Base-by-base conservation (phyloP, 164 flowering plant genomes). In the Nymphaea thermarum region DNA sequence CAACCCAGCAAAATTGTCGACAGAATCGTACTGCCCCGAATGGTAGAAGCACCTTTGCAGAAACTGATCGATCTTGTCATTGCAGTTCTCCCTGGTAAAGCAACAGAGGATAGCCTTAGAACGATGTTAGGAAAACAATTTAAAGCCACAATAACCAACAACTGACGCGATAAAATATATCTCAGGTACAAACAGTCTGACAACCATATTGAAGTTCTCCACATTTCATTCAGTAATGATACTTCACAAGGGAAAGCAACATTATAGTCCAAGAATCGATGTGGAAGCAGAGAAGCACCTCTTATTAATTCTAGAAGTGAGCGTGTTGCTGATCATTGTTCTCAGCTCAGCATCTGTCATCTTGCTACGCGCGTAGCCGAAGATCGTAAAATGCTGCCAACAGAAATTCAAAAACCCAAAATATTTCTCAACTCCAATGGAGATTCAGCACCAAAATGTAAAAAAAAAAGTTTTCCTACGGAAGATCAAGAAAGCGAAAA, bases 341-440 rank as follows among this genome's bases (percentile, higher is more conserved):
- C 98, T 82, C n/a, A 93, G 83, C 73, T 93, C 97, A 42, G 82
- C 88, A 78, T 93, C 97, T 10, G 87, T 88, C 98, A 93, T 91
- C 86, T 88, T 91, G 76, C 93, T 93, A 73, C 98, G 82, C 55
- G 98, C 91, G 83, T 91, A 93, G 66, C 98, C 98, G 74, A 74
- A 93, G 8, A 93, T 69, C 3, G 92, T 85, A 68, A 93, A 93
- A 72, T 93, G 94, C 98, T 93, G 88, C 55, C 7, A 47, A 47
- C 7, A 47, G 11, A 47, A 47, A 6, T 47, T 47, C 55, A 47
- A 7, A 47, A 47, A 6, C 12, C 12, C 55, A 47, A 47, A 7
- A 6, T 47, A 47, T 47, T 12, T 47, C 55, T 47, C 55, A 47
- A 47, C 55, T 47, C 12, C 11, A 12, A 6, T 47, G 11, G 55